These are phyloP conservation scores for Ogataea nakhonphanomensis DNA, from an alignment of 805 yeast species.

Conservation along the genomic window DNA sequence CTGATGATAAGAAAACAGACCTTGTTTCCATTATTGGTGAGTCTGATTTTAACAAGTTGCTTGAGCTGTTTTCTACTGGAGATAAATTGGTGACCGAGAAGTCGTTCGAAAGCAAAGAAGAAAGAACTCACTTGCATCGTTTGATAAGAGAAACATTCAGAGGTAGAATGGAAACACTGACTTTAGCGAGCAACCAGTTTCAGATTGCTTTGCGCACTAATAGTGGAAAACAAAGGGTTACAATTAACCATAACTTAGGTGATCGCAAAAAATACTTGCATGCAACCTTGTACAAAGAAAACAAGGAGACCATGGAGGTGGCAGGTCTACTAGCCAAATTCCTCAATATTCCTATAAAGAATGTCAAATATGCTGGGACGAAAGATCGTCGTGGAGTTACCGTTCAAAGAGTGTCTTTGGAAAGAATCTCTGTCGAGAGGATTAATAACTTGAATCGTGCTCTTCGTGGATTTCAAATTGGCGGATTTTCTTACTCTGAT, in stretches of 20 bases:
- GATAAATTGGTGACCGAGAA: constrained; percentile 54
- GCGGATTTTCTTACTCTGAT: constrained; percentile 70
- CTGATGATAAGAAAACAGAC: constrained; percentile 42
- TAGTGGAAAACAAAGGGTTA: constrained; percentile 35
- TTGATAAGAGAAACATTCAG: constrained; percentile 70
- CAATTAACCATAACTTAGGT: constrained; percentile 71
- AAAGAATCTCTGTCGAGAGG: constrained; percentile 68
- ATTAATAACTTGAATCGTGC: constrained; percentile 73
- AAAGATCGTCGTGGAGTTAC: constrained; percentile 96
- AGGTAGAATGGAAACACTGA: constrained; percentile 73
- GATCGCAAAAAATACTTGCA: constrained; percentile 65
- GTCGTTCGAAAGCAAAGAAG: constrained; percentile 60
- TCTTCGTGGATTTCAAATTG: constrained; percentile 72
- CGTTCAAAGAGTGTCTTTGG: constrained; percentile 73
- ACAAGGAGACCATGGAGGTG: constrained; percentile 96
- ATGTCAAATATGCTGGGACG: constrained; percentile 86
- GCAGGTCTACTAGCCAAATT: constrained; percentile 71
- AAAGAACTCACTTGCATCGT: constrained; percentile 78
- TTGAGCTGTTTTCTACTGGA: constrained; percentile 52
- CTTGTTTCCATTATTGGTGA: constrained; percentile 57
- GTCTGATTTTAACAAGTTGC: constrained; percentile 52
- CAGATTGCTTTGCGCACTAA: constrained; percentile 48
- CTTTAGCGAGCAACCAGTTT: constrained; percentile 66
- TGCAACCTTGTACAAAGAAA: constrained; percentile 84
- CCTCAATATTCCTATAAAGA: constrained; percentile 67